Evolutionary conservation across 2,329 filamentous ascomycete species (phyloP), one percentile per base, ranked within the genome.

Genomic region (Sporothrix dimorphospora): DNA sequence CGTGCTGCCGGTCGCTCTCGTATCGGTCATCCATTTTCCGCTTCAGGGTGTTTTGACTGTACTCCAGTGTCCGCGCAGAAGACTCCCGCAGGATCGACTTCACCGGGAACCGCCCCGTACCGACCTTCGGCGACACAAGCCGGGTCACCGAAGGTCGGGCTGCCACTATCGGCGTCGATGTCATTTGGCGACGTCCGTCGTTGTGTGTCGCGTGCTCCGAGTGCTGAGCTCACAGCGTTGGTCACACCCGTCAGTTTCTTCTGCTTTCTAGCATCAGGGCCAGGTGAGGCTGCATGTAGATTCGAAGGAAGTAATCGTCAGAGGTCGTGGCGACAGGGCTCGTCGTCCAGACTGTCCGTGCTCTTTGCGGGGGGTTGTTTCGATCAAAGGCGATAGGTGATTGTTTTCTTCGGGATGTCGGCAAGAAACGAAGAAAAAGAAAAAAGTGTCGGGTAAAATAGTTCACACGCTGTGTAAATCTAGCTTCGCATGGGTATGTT

Each of bases 81-180:
- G 40, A 24, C 11, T 65, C 69, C 4, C 74, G 71, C 34, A 75
- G 67, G 19, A 75, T 76, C 14, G 75, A 75, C 57, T 75, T 76
- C 61, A 73, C 69, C 5, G 74, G 72, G 27, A 73, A 71, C 5
- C 71, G 72, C 24, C 24, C 57, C 30, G 69, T n/a, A 40, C 12
- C 53, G 55, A 27, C 38, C 53, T 27, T 51, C n/a, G 68, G 68
- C 14, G 72, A 61, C 34, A 63, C 61, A 42, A 61, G 40, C 55
- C 59, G 30, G 9, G 7, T 27, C 38, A 53, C 51, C 40, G 57
- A 68, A 21, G 49, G 57, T 47, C 72, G 59, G 3, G 63, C 68
- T 16, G 57, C 30, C 30, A 63, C 16, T 21, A 68, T 51, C 12
- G 72, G 57, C 9, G 61, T 71, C 12, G 70, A 70, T 16, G 73